Percentiles rank a stretch among this genome's conserved stretches.
Evolutionary conservation across 2,329 filamentous ascomycete genomes (phyloP).

Genomic region (Aspergillus sp.): DNA sequence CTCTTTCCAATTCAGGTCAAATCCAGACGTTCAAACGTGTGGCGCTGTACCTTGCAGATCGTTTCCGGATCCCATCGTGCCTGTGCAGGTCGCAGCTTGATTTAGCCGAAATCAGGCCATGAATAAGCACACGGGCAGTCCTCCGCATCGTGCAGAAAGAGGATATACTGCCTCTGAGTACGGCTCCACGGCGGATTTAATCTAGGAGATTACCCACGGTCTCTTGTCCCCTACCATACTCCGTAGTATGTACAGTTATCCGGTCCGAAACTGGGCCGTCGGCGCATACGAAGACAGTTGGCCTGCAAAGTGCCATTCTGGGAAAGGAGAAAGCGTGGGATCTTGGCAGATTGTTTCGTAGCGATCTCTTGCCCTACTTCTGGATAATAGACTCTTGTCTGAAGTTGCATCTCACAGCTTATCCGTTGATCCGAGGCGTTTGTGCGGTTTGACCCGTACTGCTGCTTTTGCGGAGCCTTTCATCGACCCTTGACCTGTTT

Average conservation of each 20-base stretch:
- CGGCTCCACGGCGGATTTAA: neutral
- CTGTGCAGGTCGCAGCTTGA: neutral
- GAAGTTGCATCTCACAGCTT: neutral
- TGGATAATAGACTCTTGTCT: neutral
- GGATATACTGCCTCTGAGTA: neutral
- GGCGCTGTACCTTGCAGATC: conserved; percentile 5
- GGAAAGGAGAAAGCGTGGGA: neutral
- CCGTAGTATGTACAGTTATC: neutral
- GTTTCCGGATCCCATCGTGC: neutral
- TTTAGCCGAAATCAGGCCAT: conserved; percentile 9
- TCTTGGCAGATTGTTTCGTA: neutral
- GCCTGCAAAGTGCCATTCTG: neutral
- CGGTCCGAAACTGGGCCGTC: neutral
- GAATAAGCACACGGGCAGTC: neutral
- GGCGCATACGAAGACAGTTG: neutral
- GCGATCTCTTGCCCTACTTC: neutral
- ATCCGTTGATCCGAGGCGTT: neutral
- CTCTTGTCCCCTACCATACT: neutral
- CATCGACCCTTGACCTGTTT: neutral
- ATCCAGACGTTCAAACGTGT: neutral
- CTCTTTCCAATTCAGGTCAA: neutral
- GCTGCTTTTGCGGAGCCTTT: neutral
- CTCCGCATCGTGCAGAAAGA: neutral
- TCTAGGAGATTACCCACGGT: neutral
- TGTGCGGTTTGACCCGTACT: neutral